Conservation (phyloP, 352 stramenopile species). For the Phytophthora aleatoria region DNA sequence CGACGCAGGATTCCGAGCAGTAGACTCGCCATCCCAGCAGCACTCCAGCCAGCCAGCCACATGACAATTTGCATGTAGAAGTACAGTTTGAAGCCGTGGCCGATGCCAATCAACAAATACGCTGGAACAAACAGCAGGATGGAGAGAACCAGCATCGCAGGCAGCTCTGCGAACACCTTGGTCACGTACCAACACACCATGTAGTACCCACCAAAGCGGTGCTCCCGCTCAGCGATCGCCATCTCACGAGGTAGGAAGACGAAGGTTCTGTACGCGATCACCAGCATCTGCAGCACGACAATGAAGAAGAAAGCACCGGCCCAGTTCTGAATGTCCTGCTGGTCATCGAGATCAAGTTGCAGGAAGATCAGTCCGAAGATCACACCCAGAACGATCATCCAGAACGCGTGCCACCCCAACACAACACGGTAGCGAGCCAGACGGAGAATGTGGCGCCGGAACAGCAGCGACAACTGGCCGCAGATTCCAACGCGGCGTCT, state of each 20-base stretch:
- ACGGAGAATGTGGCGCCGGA: conserved; percentile 46
- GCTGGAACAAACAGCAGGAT: conserved; percentile 46
- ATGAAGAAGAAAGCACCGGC: conserved; percentile 52
- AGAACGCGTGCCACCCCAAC: conserved; percentile 48
- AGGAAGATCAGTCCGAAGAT: conserved; percentile 53
- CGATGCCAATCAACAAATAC: conserved; percentile 53
- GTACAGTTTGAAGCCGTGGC: conserved; percentile 48
- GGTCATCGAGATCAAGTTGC: conserved; percentile 41
- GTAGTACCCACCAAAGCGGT: conserved; percentile 33
- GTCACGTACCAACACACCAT: conserved; percentile 41
- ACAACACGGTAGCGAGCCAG: conserved; percentile 40
- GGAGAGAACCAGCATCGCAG: conserved; percentile 43
- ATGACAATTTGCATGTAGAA: conserved; percentile 57
- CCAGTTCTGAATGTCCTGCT: conserved; percentile 53
- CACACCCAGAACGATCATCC: conserved; percentile 44
- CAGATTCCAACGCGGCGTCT: conserved; percentile 30
- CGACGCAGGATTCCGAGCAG: conserved; percentile 43
- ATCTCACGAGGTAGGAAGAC: conserved; percentile 38
- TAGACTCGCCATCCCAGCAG: conserved; percentile 36
- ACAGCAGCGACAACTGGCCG: conserved; percentile 44
- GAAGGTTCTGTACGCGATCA: conserved; percentile 33
- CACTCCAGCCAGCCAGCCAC: conserved; percentile 42
- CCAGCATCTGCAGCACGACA: conserved; percentile 45
- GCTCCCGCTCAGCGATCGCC: conserved; percentile 34
- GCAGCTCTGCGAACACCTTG: conserved; percentile 44